Conservation (phyloP, 202 grass and related monocot species). For the Hordeum pubiflorum region DNA sequence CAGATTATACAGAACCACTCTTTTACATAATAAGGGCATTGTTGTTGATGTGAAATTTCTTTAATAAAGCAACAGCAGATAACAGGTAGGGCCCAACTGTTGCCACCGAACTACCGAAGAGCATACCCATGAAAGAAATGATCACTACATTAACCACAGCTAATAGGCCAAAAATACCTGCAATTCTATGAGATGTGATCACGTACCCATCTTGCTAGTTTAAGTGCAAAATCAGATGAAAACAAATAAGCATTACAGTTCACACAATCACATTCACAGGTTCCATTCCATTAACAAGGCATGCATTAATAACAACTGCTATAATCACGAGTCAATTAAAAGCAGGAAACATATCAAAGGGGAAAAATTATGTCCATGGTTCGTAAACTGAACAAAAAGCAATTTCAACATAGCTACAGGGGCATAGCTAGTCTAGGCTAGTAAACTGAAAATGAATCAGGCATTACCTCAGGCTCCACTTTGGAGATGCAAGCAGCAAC, state of each 20-base stretch:
- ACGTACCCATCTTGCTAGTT: neutral
- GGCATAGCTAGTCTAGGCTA: neutral
- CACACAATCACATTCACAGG: neutral
- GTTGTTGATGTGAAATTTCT: neutral
- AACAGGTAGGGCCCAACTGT: constrained; percentile 1
- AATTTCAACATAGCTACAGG: neutral
- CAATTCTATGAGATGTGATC: neutral
- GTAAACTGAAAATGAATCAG: neutral
- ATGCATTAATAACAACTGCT: neutral
- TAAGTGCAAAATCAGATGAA: constrained; percentile 17
- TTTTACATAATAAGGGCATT: neutral
- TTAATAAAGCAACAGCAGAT: neutral
- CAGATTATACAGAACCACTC: neutral
- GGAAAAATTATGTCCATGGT: neutral
- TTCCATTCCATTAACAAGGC: constrained; percentile 14
- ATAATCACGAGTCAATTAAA: neutral
- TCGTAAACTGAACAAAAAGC: neutral
- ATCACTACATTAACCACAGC: constrained; percentile 2
- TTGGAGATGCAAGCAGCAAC: constrained; percentile 91
- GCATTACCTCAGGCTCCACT: constrained; percentile 45
- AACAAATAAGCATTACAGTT: constrained; percentile 8
- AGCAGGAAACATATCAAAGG: neutral
- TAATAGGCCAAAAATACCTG: neutral
- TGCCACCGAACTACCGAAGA: constrained; percentile 10
- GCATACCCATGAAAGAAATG: neutral